phyloP scores from a whole-genome alignment of 78 protist genomes.

The Speleostelium caveatum region DNA sequence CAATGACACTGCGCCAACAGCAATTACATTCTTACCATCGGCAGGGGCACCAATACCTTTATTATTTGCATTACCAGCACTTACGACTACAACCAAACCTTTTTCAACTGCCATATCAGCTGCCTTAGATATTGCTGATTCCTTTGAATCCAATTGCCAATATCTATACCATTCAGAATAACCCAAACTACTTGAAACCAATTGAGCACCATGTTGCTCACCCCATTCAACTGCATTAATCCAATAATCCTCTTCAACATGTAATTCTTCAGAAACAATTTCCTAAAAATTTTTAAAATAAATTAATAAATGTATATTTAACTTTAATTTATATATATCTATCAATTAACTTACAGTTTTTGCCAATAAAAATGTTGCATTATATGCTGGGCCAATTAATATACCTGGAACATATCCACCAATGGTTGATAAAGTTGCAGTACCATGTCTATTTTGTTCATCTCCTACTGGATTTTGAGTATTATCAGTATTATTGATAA shows the following conservation, averaged over 20 bases:
- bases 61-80: slow-evolving; percentile 63
- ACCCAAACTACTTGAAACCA: slow-evolving; percentile 45
- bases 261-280: slow-evolving; percentile 1
- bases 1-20: slow-evolving; percentile 44
- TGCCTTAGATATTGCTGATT: slow-evolving; percentile 25
- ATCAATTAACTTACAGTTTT: slow-evolving; percentile 28
- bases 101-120: slow-evolving; percentile 52
- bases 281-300: background rate
- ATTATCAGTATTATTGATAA: slow-evolving; percentile 22
- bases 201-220: slow-evolving; percentile 55
- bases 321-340: background rate
- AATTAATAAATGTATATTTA: background rate
- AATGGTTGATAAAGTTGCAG: slow-evolving; percentile 67
- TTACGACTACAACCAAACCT: slow-evolving; percentile 70
- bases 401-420: slow-evolving; percentile 62
- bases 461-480: slow-evolving; percentile 37
- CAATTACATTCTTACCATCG: slow-evolving; percentile 43
- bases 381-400: slow-evolving; percentile 70
- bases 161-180: slow-evolving; percentile 76
- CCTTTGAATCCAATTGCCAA: slow-evolving; percentile 16
- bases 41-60: slow-evolving; percentile 77
- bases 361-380: slow-evolving; percentile 56
- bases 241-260: slow-evolving; percentile 72
- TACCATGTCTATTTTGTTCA: slow-evolving; percentile 72
- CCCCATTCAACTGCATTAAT: slow-evolving; percentile 75